Conservation (phyloP, 148 eudicot genomes). For the Rhododendron simsii region DNA sequence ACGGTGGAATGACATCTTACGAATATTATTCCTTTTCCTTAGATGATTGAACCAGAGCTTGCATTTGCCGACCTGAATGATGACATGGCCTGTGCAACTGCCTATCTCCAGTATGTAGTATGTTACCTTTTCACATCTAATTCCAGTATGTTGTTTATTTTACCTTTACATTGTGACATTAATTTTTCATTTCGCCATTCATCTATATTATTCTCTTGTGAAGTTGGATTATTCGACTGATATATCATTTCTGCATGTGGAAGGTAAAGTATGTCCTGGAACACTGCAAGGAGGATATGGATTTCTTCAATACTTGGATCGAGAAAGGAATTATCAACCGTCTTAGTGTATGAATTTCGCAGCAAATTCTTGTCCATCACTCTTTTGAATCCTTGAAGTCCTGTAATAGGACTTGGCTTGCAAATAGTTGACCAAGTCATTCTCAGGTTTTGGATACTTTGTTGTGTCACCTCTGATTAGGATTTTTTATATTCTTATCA, state of each 20-base stretch:
- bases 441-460: neutral
- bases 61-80: slow-evolving; percentile 96
- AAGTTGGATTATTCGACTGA: slow-evolving; percentile 8
- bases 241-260: slow-evolving; percentile 12
- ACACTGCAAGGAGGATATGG: slow-evolving; percentile 98
- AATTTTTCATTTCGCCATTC: neutral
- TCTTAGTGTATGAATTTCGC: slow-evolving; percentile 54
- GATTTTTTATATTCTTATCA: neutral
- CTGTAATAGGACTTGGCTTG: neutral
- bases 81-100: slow-evolving; percentile 99
- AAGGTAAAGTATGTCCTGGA: slow-evolving; percentile 90
- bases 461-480: neutral
- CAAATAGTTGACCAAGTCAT: neutral
- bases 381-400: neutral
- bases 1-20: neutral
- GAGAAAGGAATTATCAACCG: slow-evolving; percentile 90
- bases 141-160: neutral
- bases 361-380: neutral
- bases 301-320: slow-evolving; percentile 92
- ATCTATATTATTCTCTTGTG: neutral
- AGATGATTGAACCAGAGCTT: slow-evolving; percentile 99
- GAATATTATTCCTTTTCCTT: slow-evolving; percentile 13
- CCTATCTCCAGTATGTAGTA: slow-evolving; percentile 99
- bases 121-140: slow-evolving; percentile 50
- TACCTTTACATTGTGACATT: neutral